Evolutionary conservation across 345 rosid genomes (phyloP).

Genomic region (Rubroshorea leprosula): DNA sequence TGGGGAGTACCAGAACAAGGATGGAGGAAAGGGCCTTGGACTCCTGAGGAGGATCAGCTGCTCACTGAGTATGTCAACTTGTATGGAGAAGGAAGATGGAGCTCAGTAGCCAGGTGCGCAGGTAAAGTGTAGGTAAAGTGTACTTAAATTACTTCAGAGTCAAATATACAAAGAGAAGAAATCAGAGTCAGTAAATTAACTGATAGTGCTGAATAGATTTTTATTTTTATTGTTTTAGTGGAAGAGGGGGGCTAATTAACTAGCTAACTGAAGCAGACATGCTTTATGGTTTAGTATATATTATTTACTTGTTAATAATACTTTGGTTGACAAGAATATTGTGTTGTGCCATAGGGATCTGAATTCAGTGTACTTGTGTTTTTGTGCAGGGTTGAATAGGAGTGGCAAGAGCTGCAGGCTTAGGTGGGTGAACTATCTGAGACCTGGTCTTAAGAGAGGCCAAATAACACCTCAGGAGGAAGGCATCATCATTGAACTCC

Average conservation of each 20-base stretch:
- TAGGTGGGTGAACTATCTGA: conserved; percentile 88
- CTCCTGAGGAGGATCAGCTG: conserved; percentile 70
- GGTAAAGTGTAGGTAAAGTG: conserved; percentile 37
- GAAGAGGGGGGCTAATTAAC: too few species aligned
- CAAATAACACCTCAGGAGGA: conserved; percentile 81
- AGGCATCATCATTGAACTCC: conserved; percentile 75
- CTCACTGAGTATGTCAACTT: conserved; percentile 46
- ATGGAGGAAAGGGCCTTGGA: conserved; percentile 89
- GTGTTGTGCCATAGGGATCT: too few species aligned
- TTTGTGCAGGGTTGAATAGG: conserved; percentile 43
- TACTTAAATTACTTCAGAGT: too few species aligned
- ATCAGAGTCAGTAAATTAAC: too few species aligned
- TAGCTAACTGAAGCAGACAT: background rate
- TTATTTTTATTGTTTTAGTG: too few species aligned
- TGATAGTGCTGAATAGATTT: too few species aligned
- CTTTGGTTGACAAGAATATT: too few species aligned
- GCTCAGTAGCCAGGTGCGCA: conserved; percentile 51
- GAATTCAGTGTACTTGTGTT: background rate
- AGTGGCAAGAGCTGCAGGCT: conserved; percentile 87
- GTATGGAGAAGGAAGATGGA: conserved; percentile 87
- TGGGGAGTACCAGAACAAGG: conserved; percentile 46
- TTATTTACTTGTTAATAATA: too few species aligned
- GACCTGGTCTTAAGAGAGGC: conserved; percentile 85
- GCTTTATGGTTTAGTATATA: background rate
- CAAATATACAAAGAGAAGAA: too few species aligned